Base-by-base conservation (phyloP, 495 filamentous ascomycete species). In the Clavariopsis aquatica region DNA sequence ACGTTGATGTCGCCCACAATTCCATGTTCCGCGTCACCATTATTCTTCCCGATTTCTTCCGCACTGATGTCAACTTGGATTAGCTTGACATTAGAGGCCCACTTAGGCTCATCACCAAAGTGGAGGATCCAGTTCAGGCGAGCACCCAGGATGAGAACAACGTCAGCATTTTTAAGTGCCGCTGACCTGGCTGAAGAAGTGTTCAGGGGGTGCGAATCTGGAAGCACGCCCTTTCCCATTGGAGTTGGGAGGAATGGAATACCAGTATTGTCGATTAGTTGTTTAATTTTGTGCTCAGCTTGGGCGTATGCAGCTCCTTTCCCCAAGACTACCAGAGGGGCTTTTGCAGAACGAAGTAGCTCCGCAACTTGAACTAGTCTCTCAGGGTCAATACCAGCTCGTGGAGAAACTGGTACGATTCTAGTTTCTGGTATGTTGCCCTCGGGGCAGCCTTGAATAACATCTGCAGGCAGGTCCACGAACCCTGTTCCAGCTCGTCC, bases 81-180 rank as follows among this genome's bases (percentile, higher is more conserved):
- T 69, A 87, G 79, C 59, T 78, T 78, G 2, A 78, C 85, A 2
- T 62, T 67, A 19, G 79, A 57, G 22, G 76, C 79, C 82, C 83
- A 87, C 70, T 87, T 86, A 1, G 85, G 83, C 31, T 79, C 57
- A 41, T 82, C 78, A 13, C 85, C 85, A 62, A 83, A 88, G 63
- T 86, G 84, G 0, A 88, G 73, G 51, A 88, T 87, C 85, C 85
- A 87, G 62, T 87, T 87, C 28, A 87, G 73, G 13, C 84, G 79
- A 2, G 84, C 85, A 0, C 85, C 84, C 17, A 87, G 77, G 24
- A 87, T 71, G 15, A 87, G 73, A 43, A 86, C 83, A 3, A 87
- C 80, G 64, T 88, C 85, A 5, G 85, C 82, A 26, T 79, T 69
- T 65, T 80, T 80, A 4, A 87, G 74, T 0, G 85, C 85, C 2